Base-by-base conservation (phyloP, 306 rosid species). In the Arachis stenosperma region DNA sequence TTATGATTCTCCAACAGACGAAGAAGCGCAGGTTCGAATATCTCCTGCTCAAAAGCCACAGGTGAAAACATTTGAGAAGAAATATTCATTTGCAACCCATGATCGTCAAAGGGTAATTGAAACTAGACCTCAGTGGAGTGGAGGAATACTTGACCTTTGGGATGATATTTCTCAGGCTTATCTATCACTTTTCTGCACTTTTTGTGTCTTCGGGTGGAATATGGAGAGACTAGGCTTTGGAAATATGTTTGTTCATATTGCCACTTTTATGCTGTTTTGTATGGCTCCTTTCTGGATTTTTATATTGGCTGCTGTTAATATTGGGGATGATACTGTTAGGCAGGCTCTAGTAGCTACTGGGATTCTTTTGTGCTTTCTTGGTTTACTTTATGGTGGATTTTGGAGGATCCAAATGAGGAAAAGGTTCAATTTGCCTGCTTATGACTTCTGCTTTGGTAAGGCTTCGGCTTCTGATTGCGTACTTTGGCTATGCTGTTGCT, bases 391-490 rank as follows among this genome's bases (percentile, higher is more conserved):
- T 47, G 99, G 99, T 55, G 99, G 99, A 41, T 95, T 95, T 84
- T 95, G 99, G 99, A 89, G 99, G 89, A 95, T 95, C 75, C 98
- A 83, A 79, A 95, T 95, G 96, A 90, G 99, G 78, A 91, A 88
- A 82, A 85, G 94, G 78, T 93, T 77, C 85, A 88, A 88, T 63
- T 80, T 93, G 81, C 98, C 98, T n/a, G 3, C 91, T 71, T 91
- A 90, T 78, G 36, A 73, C 81, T 91, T 95, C 79, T 91, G 98
- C 77, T 90, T 72, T 58, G 92, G 96, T 61, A 44, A 84, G 77
- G 86, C 93, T 6, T 78, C 92, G 3, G 80, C 81, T 14, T 78
- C 97, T 47, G 98, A 95, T 73, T 95, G 93, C 73, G 66, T 86
- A 22, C 67, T 95, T 62, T 95, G 99, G 98, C 93, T 95, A 43